phyloP scores from a whole-genome alignment of 192 early-diverging fungal genomes.

The Lunasporangiospora selenospora region DNA sequence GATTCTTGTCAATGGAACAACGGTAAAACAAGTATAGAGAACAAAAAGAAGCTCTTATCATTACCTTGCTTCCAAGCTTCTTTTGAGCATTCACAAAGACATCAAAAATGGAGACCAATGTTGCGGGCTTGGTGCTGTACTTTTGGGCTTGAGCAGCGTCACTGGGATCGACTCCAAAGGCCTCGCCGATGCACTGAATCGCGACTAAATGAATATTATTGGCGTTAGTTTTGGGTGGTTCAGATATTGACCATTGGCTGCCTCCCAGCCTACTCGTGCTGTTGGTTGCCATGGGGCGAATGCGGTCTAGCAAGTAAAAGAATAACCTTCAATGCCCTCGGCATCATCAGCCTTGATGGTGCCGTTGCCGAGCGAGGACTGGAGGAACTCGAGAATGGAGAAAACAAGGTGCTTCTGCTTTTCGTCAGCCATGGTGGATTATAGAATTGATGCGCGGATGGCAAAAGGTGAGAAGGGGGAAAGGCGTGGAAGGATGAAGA shows the following conservation, averaged over 20 bases:
- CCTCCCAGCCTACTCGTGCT: neutral
- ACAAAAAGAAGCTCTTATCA: too few relatives aligned
- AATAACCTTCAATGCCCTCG: slow-evolving; percentile 88
- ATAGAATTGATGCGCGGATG: neutral
- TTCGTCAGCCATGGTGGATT: slow-evolving; percentile 58
- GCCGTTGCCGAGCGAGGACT: slow-evolving; percentile 67
- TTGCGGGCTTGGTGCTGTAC: slow-evolving; percentile 88
- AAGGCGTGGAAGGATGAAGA: neutral
- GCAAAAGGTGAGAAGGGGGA: neutral
- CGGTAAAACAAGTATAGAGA: too few relatives aligned
- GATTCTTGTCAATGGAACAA: too few relatives aligned
- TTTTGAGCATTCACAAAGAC: slow-evolving; percentile 88
- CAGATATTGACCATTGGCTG: neutral
- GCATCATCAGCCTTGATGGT: slow-evolving; percentile 78
- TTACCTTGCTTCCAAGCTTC: slow-evolving; percentile 58
- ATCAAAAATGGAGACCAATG: slow-evolving; percentile 87
- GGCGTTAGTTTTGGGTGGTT: too few relatives aligned
- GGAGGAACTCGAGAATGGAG: slow-evolving; percentile 85
- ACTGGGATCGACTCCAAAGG: slow-evolving; percentile 85
- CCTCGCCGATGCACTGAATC: slow-evolving; percentile 94
- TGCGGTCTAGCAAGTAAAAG: too few relatives aligned
- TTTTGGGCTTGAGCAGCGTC: slow-evolving; percentile 69
- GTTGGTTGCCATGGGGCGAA: neutral
- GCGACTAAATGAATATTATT: too few relatives aligned
- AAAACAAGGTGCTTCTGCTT: slow-evolving; percentile 77